Evolutionary conservation across 345 rosid species (phyloP), one percentile per base, ranked within the genome.

Genomic region (Syzygium oleosum): DNA sequence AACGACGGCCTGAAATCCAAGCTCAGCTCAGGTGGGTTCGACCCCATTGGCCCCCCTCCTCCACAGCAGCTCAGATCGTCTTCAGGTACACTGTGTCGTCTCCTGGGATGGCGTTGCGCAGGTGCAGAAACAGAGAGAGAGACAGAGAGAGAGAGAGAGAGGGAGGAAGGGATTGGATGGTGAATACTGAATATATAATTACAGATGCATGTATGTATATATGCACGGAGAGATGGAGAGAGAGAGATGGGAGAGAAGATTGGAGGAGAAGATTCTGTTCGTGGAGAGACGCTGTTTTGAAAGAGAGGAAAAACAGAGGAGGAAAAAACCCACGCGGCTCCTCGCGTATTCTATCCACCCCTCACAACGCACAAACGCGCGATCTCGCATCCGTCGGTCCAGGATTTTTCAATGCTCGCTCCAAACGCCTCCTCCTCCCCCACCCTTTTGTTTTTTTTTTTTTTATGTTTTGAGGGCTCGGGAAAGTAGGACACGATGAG

Each of bases 21-120:
- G 95, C 96, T 95, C 86, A 97, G 95, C 90, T 95, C 97, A 29
- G 92, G 88, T 56, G 91, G 91, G 93, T 92, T 63, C 88, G 94
- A 93, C 92, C 95, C 98, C 90, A 94, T 95, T 79, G 87, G 15
- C 58, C 51, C 15, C 78, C 31, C 12, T 7, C 80, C 38, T 38
- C 46, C 46, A 43, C 46, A 43, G 46, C 80, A 73, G 49, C 25
- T 73, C 49, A 23, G 80, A 73, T 38, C 80, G 49, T 73, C 49
- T 73, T 73, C 49, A 73, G 80, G 21, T 73, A 73, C 49, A 58
- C 63, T 38, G 49, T 25, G 15, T 63, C 86, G 88, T 89, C 61
- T 84, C 63, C 29, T 12, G 9, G 63, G 61, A 41, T 29, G 46
- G 25, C 59, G 86, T 29, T 11, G 10, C 46, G 86, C 56, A 87